Percentiles rank a stretch among this genome's conserved stretches.
phyloP scores from a whole-genome alignment of 2,329 filamentous ascomycete species.

The Exophiala spinifera region DNA sequence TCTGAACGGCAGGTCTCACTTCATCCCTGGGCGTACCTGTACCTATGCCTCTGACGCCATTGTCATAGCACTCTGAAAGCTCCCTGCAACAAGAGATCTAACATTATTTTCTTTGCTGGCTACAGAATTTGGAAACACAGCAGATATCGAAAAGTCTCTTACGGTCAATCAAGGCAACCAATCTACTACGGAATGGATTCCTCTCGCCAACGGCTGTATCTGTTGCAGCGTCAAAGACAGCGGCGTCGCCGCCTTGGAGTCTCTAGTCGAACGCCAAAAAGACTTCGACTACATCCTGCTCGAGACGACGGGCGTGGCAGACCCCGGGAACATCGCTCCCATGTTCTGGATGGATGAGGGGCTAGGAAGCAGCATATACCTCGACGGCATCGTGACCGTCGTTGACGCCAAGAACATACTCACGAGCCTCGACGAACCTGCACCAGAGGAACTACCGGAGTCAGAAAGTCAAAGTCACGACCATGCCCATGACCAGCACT shows the following conservation, averaged over 20 bases:
- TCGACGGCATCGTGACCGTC: conserved; percentile 93
- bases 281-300: conserved; percentile 93
- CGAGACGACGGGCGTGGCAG: conserved; percentile 91
- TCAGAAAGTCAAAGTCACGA: conserved; percentile 45
- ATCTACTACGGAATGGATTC: conserved; percentile 89
- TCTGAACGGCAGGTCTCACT: conserved; percentile 66
- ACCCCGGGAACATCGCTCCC: conserved; percentile 92
- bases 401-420: conserved; percentile 94
- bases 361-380: conserved; percentile 88
- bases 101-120: conserved; percentile 23
- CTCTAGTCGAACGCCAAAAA: conserved; percentile 80
- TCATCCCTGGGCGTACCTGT: conserved; percentile 1
- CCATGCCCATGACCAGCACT: conserved; percentile 41
- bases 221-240: conserved; percentile 98
- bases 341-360: conserved; percentile 98
- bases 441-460: conserved; percentile 45
- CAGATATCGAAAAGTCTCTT: conserved; percentile 93
- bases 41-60: background rate
- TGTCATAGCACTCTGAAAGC: background rate
- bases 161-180: conserved; percentile 83
- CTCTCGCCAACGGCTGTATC: conserved; percentile 93
- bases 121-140: conserved; percentile 75
- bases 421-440: conserved; percentile 69
- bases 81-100: conserved; percentile 1
- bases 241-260: conserved; percentile 91